phyloP scores from a whole-genome alignment of 805 yeast species.

The Barnettozyma vustinii region DNA sequence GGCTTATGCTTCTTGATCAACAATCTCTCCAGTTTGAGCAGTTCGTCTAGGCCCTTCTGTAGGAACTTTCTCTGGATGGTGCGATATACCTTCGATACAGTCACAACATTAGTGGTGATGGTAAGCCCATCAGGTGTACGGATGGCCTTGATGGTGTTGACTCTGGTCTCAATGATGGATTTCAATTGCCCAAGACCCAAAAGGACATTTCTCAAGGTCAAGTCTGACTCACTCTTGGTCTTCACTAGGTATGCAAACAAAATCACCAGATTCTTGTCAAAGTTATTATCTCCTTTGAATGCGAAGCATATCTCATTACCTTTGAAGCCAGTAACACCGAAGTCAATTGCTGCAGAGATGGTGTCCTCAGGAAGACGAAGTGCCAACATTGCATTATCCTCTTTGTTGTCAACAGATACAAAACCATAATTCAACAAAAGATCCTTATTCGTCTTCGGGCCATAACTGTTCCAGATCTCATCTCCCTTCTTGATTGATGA shows the following conservation, averaged over 20 bases:
- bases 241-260: slow-evolving; percentile 52
- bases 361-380: slow-evolving; percentile 41
- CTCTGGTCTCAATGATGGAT: slow-evolving; percentile 47
- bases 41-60: slow-evolving; percentile 38
- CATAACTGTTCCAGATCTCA: slow-evolving; percentile 77
- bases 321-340: slow-evolving; percentile 35
- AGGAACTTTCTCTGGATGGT: slow-evolving; percentile 44
- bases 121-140: slow-evolving; percentile 22
- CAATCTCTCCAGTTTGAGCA: slow-evolving; percentile 41
- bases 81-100: slow-evolving; percentile 41
- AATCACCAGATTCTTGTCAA: slow-evolving; percentile 43
- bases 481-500: slow-evolving; percentile 28
- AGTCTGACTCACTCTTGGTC: slow-evolving; percentile 39
- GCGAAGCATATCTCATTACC: slow-evolving; percentile 36
- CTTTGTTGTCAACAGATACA: slow-evolving; percentile 47
- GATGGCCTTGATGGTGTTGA: slow-evolving; percentile 33
- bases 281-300: slow-evolving; percentile 27
- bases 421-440: slow-evolving; percentile 81
- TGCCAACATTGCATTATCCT: slow-evolving; percentile 55
- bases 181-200: slow-evolving; percentile 56
- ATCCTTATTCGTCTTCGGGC: slow-evolving; percentile 84
- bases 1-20: slow-evolving; percentile 39
- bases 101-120: slow-evolving; percentile 23
- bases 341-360: slow-evolving; percentile 26
- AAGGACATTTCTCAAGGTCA: slow-evolving; percentile 49